Base-by-base conservation (phyloP, 345 rosid genomes). In the Rhizophora apiculata region DNA sequence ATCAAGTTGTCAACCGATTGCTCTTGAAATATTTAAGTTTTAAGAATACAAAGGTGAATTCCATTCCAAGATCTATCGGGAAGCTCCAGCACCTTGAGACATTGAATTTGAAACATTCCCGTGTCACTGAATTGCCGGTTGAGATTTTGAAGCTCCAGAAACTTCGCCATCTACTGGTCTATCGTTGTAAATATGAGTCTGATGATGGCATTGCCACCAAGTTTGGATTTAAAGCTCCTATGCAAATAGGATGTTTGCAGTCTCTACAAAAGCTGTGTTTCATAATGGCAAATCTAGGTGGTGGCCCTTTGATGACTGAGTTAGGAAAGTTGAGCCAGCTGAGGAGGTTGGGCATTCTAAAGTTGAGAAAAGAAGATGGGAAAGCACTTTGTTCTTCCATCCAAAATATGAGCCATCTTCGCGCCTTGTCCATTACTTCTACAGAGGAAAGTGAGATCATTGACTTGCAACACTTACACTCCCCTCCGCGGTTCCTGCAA, bases 81-180 rank as follows among this genome's bases (percentile, higher is more conserved):
- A 71, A 71, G 73, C 82, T 79, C 53, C 73, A 74, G 24, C 68
- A 54, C 60, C 70, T 79, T 0, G 82, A 79, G 72, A 74, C 76
- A 27, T 67, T 75, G 30, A 77, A 75, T 64, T 76, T 75, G 22
- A 79, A 79, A 49, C 76, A 68, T 53, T 48, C 76, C 4, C 20
- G 24, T 60, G 68, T 74, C 37, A 63, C 65, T 19, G 54, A 21
- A 46, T 64, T 79, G 76, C 82, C 79, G 1, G 49, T 21, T 18
- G 77, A 60, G 36, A 68, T 79, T 58, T 55, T 56, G 57, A 79
- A 68, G 16, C 82, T 75, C 18, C 52, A 61, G 31, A 64, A 43
- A 48, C 82, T 79, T 1, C 63, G 72, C 21, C 56, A 75, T 64
- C 73, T 79, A 0, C 54, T 74, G 8, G 79, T 75, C 0, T 75